phyloP scores from a whole-genome alignment of 768 basidiomycete species.

The Suillus discolor region DNA sequence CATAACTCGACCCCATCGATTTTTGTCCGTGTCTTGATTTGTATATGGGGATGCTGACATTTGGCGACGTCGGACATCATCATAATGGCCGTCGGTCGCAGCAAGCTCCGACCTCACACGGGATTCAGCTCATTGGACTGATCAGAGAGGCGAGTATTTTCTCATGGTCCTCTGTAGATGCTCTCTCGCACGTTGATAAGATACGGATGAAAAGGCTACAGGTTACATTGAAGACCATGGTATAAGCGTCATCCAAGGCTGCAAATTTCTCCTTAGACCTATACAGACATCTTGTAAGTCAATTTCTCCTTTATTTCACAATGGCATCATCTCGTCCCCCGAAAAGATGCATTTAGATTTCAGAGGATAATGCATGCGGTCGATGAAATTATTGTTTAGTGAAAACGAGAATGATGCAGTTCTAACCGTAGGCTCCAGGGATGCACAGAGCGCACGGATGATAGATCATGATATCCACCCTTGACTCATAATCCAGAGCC shows the following conservation, averaged over 20 bases:
- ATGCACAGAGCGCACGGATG: background rate
- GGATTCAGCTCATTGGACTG: background rate
- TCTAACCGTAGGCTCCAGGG: background rate
- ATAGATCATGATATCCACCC: too few species aligned
- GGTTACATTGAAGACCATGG: background rate
- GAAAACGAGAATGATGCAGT: background rate
- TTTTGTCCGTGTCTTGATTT: background rate
- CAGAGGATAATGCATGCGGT: too few species aligned
- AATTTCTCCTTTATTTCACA: too few species aligned
- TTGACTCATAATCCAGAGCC: background rate
- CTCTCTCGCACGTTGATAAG: background rate
- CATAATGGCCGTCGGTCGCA: background rate
- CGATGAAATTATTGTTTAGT: too few species aligned
- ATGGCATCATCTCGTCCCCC: too few species aligned
- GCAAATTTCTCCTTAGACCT: background rate
- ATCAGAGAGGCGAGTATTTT: background rate
- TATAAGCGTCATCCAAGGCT: background rate
- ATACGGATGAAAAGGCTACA: background rate
- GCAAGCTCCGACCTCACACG: background rate
- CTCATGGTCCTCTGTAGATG: background rate
- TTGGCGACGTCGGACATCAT: background rate
- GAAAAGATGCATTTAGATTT: background rate
- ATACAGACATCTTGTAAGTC: background rate
- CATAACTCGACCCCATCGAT: background rate
- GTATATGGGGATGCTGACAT: background rate